Base-by-base conservation (phyloP, 208 protist genomes). In the Leishmania turanica region DNA sequence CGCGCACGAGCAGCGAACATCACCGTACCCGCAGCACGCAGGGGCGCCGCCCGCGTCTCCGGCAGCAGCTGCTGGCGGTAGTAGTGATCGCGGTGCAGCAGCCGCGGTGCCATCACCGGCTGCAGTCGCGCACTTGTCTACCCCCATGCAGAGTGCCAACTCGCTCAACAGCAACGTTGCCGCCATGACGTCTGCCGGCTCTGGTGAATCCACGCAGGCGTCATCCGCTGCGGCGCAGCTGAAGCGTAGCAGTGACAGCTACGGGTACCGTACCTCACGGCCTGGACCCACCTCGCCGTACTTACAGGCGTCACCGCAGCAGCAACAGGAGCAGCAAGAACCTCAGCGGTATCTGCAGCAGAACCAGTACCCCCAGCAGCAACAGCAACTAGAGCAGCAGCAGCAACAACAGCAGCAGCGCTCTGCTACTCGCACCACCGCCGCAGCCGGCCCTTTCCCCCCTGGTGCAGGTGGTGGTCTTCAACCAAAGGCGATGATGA, bases 321-420 rank as follows among this genome's bases (percentile, higher is more conserved):
- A 45, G 42, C 42, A 87, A 53, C 83, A 80, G 54, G 62, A 74
- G n/a, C 77, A 65, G 31, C 70, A 82, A 37, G 71, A 78, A 27
- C 70, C 64, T 15, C 68, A 76, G 15, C 51, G 70, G 31, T 27
- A 64, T 19, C 31, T n/a, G 56, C 76, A 47, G 64, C 83, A 79
- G 47, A 72, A 56, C 49, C 49, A 53, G 49, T 53, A 53, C 49
- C 49, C 49, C 49, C 73, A 76, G n/a, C 83, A 53, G 49, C 49
- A 87, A 53, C 83, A 80, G 56, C 73, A 74, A 45, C 42, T 45
- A 45, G 4, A 45, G 37, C 83, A 83, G 64, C 83, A 76, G 56
- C 72, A 56, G 19, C 73, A n/a, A n/a, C n/a, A n/a, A n/a, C 83
- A 83, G 64, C 83, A 76, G 56, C 72, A 56, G 19, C 73, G 76